A percentile compares a stretch with the other conserved stretches of the same genome.
Conservation (phyloP, 805 yeast genomes). For the Spathaspora boniae region DNA sequence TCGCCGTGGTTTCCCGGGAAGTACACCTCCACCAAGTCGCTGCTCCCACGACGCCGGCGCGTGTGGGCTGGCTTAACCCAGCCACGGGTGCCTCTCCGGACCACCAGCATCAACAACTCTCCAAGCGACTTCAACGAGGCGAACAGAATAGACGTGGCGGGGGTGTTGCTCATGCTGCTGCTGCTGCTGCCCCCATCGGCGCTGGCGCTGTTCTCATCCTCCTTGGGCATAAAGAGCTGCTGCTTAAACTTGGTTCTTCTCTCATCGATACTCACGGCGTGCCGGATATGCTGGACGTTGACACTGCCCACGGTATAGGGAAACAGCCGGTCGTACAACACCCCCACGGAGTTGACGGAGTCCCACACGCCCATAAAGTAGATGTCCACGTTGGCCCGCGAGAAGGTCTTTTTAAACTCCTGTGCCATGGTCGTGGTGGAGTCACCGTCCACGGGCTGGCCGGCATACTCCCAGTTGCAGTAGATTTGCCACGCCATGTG, state of each 20-base stretch:
- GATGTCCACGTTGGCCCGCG: slow-evolving; percentile 41
- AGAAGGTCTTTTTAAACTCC: slow-evolving; percentile 55
- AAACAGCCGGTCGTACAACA: slow-evolving; percentile 53
- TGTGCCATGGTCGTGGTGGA: slow-evolving; percentile 43
- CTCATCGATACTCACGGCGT: slow-evolving; percentile 67
- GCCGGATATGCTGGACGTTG: slow-evolving; percentile 57
- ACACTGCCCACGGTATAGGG: slow-evolving; percentile 52
- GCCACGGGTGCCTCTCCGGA: background rate
- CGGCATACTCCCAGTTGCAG: slow-evolving; percentile 56
- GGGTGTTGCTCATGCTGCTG: background rate
- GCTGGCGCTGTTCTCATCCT: slow-evolving; percentile 5
- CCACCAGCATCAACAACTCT: slow-evolving; percentile 1
- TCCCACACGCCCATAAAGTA: slow-evolving; percentile 69
- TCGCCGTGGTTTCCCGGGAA: slow-evolving; percentile 71
- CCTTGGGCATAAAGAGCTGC: slow-evolving; percentile 44
- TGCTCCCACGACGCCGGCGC: background rate
- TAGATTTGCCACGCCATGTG: slow-evolving; percentile 63
- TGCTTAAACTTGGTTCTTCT: slow-evolving; percentile 62
- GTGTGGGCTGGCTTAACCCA: background rate
- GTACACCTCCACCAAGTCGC: slow-evolving; percentile 50
- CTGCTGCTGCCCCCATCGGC: background rate
- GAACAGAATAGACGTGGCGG: slow-evolving; percentile 1
- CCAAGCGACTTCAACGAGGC: slow-evolving; percentile 4
- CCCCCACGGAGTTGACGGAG: slow-evolving; percentile 64
- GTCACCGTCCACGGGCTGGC: slow-evolving; percentile 49